A percentile compares a stretch with the other conserved stretches of the same genome.
Conservation (phyloP, 2,329 filamentous ascomycete species). For the Diaporthe sp. region DNA sequence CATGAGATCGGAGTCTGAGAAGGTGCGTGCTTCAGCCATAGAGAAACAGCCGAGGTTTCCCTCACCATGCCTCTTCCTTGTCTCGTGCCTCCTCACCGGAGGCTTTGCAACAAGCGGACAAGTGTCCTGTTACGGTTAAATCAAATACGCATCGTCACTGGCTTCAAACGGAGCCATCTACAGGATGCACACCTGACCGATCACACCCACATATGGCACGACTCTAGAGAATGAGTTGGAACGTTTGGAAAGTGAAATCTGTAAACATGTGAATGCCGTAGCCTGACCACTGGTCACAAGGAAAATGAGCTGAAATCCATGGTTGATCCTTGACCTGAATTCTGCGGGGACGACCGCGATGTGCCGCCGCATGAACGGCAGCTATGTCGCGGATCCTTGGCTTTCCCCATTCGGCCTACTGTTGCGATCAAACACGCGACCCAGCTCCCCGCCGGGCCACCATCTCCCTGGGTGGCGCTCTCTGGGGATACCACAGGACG, state of each 20-base stretch:
- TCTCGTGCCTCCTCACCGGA: neutral
- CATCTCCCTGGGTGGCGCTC: constrained; percentile 1
- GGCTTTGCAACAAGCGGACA: neutral
- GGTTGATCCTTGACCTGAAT: constrained; percentile 17
- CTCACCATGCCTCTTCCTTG: neutral
- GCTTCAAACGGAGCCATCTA: neutral
- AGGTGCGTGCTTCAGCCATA: constrained; percentile 25
- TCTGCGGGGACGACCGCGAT: constrained; percentile 24
- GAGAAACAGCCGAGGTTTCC: constrained; percentile 16
- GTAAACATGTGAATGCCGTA: constrained; percentile 18
- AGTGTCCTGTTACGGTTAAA: neutral
- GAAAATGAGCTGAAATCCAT: constrained; percentile 6
- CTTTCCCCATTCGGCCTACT: constrained; percentile 27
- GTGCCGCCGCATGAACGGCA: constrained; percentile 29
- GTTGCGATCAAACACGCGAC: constrained; percentile 15
- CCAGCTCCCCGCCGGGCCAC: constrained; percentile 10
- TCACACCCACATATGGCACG: neutral
- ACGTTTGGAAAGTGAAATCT: neutral
- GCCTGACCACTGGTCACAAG: constrained; percentile 11
- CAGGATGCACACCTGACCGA: neutral
- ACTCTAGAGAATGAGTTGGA: neutral
- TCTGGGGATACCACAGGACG: neutral
- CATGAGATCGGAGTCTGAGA: constrained; percentile 16
- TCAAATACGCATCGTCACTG: neutral
- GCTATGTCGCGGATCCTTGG: constrained; percentile 19